Evolutionary conservation across 202 grass and related monocot genomes (phyloP), one percentile per base, ranked within the genome.

Genomic region (Schoenoplectus triqueter): DNA sequence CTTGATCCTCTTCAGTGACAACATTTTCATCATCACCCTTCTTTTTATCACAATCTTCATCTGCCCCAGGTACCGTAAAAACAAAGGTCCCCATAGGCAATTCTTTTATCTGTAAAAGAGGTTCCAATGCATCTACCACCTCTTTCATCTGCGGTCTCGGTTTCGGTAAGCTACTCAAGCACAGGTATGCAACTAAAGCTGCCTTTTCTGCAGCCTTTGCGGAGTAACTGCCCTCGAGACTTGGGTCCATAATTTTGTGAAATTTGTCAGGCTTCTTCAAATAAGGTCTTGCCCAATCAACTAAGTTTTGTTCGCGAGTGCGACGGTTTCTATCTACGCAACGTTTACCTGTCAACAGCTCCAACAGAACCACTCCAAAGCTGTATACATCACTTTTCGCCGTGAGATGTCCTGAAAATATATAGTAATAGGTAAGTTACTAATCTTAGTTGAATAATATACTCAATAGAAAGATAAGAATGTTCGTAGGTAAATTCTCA

Each of bases 381-480:
- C 91, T 95, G 87, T 93, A 95, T 47, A 95, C 91, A 85, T 95
- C 87, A 59, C 91, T 93, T 91, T 85, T 87, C 5, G 89, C 64
- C 51, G 93, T 95, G 41, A 93, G 85, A 90, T 95, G 93, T 64
- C 90, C 92, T 83, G 89, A 48, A 82, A 75, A 39, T 46, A 78
- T 75, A 85, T 46, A 61, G 3, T 21, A 84, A 50, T 85, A 21
- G 21, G 7, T 74, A 20, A 72, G 52, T 61, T 63, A 65, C 51
- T 54, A 15, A 48, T 47, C 20, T n/a, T n/a, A 70, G 41, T 42
- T 78, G 14, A 41, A 7, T 6, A 78, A 7, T 3, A 31, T 31
- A 17, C 15, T 47, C 20, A 54, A n/a, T 44, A 46, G 17, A 75
- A 61, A 59, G 9, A 10, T 15, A 3, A 5, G 31, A 78, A 45